Evolutionary conservation across 2,329 filamentous ascomycete species (phyloP).

Genomic region (Trematosphaeria pertusa): DNA sequence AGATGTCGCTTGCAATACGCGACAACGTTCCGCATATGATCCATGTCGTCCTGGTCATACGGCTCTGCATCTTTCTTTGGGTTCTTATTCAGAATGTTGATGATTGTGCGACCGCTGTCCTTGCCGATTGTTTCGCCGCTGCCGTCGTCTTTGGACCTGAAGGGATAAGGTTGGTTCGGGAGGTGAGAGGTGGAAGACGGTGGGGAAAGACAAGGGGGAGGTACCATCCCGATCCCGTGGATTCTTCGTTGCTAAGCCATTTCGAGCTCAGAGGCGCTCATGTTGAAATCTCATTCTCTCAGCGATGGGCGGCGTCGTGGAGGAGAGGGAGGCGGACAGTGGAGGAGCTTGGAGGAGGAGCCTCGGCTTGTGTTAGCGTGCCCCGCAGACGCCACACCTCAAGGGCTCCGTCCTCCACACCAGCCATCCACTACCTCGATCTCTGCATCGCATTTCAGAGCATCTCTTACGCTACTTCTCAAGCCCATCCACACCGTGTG

Average conservation of each 20-base stretch:
- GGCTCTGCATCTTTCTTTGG: constrained; percentile 62
- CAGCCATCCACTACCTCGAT: too few relatives aligned
- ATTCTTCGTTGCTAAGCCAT: constrained; percentile 68
- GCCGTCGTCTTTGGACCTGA: constrained; percentile 54
- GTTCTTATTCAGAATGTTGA: constrained; percentile 68
- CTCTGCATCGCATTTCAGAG: too few relatives aligned
- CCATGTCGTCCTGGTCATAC: constrained; percentile 64
- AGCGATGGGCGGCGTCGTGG: too few relatives aligned
- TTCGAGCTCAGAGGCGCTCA: constrained; percentile 67
- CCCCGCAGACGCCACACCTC: too few relatives aligned
- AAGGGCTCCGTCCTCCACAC: too few relatives aligned
- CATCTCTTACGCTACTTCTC: too few relatives aligned
- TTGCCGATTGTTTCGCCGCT: constrained; percentile 70
- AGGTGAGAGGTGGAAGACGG: background rate
- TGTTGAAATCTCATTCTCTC: too few relatives aligned
- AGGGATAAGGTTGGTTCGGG: background rate
- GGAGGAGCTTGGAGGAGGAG: too few relatives aligned
- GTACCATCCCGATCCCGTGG: constrained; percentile 64
- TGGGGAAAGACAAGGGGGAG: too few relatives aligned
- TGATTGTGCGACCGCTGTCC: constrained; percentile 67
- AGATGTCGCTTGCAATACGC: constrained; percentile 72
- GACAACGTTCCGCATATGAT: constrained; percentile 69
- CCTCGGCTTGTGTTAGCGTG: too few relatives aligned
- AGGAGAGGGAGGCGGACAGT: too few relatives aligned
- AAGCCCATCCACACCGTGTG: too few relatives aligned